Base-by-base conservation (phyloP, 306 rosid species). In the Fragaria vesca region DNA sequence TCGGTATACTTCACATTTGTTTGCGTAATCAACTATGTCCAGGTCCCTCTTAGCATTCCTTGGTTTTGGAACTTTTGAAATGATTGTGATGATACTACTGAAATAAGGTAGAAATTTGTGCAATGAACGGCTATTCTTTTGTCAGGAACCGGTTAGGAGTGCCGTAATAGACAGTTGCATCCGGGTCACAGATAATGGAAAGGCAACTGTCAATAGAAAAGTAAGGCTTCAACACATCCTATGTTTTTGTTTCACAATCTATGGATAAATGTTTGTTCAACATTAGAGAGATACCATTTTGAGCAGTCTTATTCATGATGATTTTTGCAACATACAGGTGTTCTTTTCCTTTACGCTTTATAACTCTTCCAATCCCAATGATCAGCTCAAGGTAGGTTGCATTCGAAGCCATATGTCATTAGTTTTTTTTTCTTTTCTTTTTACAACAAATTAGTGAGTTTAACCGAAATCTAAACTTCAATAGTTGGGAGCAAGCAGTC, bases 401-500 rank as follows among this genome's bases (percentile, higher is more conserved):
- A 74, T 26, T 69, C 13, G 47, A 65, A 63, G 58, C 71, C 51
- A 79, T 43, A 66, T 34, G 2, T 51, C n/a, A 50, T 69, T 60
- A 42, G 34, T 45, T 73, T 21, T 26, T 17, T 73, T 83, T 26
- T 17, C 75, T 73, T 83, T 32, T 32, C 3, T 26, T 17, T 77
- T 71, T 83, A 12, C 77, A 45, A 17, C 63, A 66, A 50, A 66
- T 79, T 82, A 79, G 73, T 67, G 24, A 65, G 24, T 63, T 32
- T 32, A 66, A 66, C 65, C 67, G 57, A 51, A 62, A 62, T 85
- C 83, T 28, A 58, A 77, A 68, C 80, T 74, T 80, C 74, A 72
- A 61, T 73, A 94, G 98, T 71, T 91, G 79, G 97, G 98, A 73
- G 97, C 97, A 75, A 86, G 88, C 83, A 91, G 97, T 77, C 79